Conservation (phyloP, 2,329 filamentous ascomycete genomes). For the Talaromyces sp. region DNA sequence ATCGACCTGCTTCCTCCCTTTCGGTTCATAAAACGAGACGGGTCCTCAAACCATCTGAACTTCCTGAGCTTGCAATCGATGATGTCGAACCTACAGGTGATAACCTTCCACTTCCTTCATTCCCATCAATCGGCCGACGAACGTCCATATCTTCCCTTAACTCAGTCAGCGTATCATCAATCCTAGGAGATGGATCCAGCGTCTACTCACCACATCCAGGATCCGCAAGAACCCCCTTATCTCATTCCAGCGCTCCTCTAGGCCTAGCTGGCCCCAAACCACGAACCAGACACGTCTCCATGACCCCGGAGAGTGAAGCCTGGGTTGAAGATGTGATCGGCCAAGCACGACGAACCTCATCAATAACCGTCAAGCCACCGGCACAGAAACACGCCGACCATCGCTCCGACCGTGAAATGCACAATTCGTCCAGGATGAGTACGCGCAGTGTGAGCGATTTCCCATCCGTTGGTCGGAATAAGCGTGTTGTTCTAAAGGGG, state of each 20-base stretch:
- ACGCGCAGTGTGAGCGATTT: conserved; percentile 39
- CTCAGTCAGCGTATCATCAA: conserved; percentile 32
- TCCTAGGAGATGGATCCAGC: conserved; percentile 27
- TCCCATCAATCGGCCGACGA: conserved; percentile 28
- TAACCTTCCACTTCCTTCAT: conserved; percentile 30
- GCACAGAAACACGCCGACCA: conserved; percentile 22
- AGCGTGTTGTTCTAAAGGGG: conserved; percentile 38
- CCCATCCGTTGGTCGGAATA: conserved; percentile 33
- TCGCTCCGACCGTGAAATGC: conserved; percentile 17
- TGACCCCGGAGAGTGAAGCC: conserved; percentile 45
- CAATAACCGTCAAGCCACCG: conserved; percentile 30
- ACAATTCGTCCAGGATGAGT: conserved; percentile 28
- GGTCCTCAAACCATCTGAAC: conserved; percentile 33
- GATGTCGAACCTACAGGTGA: conserved; percentile 29
- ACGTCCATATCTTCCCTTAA: conserved; percentile 39
- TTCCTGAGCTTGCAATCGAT: conserved; percentile 27
- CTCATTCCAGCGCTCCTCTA: conserved; percentile 34
- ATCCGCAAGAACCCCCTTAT: conserved; percentile 20
- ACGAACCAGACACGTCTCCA: conserved; percentile 38
- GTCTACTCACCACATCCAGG: conserved; percentile 27
- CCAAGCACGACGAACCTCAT: conserved; percentile 41
- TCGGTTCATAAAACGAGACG: conserved; percentile 38
- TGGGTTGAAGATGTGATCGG: conserved; percentile 48
- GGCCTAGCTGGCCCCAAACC: conserved; percentile 46
- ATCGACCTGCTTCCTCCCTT: conserved; percentile 38